A percentile compares a stretch with the other conserved stretches of the same genome.
Evolutionary conservation across 192 early-diverging fungal genomes (phyloP).

Genomic region (Coemansia erecta): DNA sequence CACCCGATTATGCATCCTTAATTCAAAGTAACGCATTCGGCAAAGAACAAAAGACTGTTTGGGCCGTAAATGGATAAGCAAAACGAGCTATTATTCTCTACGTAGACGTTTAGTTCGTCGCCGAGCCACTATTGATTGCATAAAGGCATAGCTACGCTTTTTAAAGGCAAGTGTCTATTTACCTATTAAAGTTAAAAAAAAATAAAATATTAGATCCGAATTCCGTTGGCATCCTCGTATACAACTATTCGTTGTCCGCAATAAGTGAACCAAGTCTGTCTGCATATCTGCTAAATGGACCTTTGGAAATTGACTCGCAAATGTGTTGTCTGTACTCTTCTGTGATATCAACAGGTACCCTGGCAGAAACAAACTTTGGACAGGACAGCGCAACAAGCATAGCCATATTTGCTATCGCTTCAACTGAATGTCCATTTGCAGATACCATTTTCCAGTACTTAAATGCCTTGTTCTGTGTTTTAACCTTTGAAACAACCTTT

Average conservation of each 20-base stretch:
- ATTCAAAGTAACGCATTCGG: too few relatives aligned
- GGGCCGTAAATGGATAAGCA: too few relatives aligned
- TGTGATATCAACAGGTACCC: neutral
- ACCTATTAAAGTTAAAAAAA: too few relatives aligned
- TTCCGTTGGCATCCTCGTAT: too few relatives aligned
- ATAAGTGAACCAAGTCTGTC: too few relatives aligned
- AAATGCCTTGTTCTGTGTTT: neutral
- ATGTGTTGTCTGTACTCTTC: neutral
- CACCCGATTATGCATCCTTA: neutral
- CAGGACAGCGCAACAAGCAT: neutral
- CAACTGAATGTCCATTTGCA: neutral
- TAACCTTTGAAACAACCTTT: neutral
- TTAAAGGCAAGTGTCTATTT: neutral
- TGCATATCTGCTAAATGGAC: neutral
- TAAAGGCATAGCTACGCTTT: too few relatives aligned
- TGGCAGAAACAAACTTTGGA: neutral
- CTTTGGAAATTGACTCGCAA: neutral
- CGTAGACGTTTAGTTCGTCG: too few relatives aligned
- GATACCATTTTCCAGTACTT: neutral
- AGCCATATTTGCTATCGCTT: neutral
- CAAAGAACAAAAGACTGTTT: too few relatives aligned
- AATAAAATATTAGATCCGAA: too few relatives aligned
- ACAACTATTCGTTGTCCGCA: too few relatives aligned
- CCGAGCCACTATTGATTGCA: too few relatives aligned
- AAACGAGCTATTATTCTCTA: too few relatives aligned